Evolutionary conservation across 345 rosid species (phyloP).

Genomic region (Eutrema heterophyllum): DNA sequence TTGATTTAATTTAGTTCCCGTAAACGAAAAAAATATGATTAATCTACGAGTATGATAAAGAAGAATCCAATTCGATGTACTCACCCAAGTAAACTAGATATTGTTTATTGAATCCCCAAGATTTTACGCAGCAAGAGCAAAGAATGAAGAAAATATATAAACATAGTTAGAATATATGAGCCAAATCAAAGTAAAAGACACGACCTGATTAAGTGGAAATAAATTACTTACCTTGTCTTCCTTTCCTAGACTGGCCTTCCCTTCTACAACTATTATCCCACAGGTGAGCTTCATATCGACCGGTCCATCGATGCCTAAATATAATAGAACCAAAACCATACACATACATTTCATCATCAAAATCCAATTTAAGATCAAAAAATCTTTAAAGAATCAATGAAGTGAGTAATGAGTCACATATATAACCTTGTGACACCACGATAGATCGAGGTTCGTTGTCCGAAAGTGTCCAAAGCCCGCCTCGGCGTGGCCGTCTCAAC

Average conservation of each 20-base stretch:
- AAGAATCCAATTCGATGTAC: constrained; percentile 14
- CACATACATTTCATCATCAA: not conserved
- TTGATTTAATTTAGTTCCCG: not conserved
- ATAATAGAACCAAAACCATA: constrained; percentile 3
- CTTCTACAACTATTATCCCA: constrained; percentile 99
- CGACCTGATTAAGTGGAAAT: not conserved
- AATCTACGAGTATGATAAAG: not conserved
- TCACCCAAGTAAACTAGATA: constrained; percentile 81
- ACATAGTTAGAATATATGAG: constrained; percentile 22
- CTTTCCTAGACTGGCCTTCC: constrained; percentile 99
- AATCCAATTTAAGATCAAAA: not conserved
- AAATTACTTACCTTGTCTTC: constrained; percentile 72
- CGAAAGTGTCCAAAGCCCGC: constrained; percentile 85
- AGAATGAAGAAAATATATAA: not conserved
- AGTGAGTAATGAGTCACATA: not conserved
- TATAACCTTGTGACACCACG: constrained; percentile 92
- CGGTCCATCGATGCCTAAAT: constrained; percentile 94
- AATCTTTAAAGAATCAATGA: not conserved
- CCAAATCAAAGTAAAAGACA: not conserved
- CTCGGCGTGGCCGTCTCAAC: constrained; percentile 62
- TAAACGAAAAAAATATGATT: not conserved
- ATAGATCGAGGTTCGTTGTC: constrained; percentile 96
- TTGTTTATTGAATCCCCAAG: constrained; percentile 12
- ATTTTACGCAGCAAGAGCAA: constrained; percentile 19
- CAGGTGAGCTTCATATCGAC: constrained; percentile 97